Percentiles rank a stretch among this genome's conserved stretches.
Evolutionary conservation across 768 basidiomycete species (phyloP).

Genomic region (Mycena haematopus): DNA sequence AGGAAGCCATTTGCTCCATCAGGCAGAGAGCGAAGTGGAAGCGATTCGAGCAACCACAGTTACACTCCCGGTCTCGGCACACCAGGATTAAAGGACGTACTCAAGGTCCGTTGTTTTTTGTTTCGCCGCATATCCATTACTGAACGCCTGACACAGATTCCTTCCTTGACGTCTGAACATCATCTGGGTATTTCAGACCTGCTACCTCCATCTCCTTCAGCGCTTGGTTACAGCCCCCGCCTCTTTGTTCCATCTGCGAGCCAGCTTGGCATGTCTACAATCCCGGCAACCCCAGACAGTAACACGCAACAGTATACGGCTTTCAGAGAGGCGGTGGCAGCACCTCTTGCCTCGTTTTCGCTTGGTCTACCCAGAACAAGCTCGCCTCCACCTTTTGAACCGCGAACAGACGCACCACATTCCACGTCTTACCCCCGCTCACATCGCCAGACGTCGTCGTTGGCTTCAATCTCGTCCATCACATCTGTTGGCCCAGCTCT

Average conservation of each 20-base stretch:
- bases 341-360: constrained; percentile 38
- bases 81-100: constrained; percentile 73
- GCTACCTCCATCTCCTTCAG: constrained; percentile 76
- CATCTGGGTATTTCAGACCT: constrained; percentile 72
- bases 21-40: constrained; percentile 54
- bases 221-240: constrained; percentile 44
- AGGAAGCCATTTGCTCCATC: constrained; percentile 51
- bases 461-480: constrained; percentile 39
- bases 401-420: constrained; percentile 34
- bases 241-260: constrained; percentile 46
- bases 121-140: background rate
- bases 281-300: constrained; percentile 31
- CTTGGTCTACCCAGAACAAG: constrained; percentile 44
- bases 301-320: constrained; percentile 27
- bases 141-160: constrained; percentile 50
- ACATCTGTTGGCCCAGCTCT: constrained; percentile 52
- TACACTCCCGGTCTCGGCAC: constrained; percentile 45
- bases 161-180: constrained; percentile 71
- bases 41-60: constrained; percentile 45
- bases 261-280: constrained; percentile 40
- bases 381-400: constrained; percentile 39
- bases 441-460: constrained; percentile 38
- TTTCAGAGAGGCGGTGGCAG: constrained; percentile 33
- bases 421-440: constrained; percentile 20
- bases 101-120: constrained; percentile 58